Conservation (phyloP, 208 protist genomes). For the Wallacemonas sp. region DNA sequence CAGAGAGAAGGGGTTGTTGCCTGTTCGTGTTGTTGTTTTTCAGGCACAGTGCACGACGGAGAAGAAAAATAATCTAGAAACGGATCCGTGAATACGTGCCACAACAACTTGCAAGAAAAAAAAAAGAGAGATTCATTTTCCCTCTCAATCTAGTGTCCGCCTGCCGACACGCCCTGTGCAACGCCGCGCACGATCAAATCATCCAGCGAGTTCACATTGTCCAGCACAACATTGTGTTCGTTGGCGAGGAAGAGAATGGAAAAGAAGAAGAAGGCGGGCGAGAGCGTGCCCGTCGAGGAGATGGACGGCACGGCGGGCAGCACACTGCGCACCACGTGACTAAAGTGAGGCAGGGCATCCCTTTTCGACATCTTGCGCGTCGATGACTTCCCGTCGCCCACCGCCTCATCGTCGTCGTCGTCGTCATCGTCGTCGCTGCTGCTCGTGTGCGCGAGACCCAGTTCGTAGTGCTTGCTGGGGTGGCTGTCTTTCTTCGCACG, state of each 20-base stretch:
- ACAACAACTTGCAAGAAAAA: too few species aligned
- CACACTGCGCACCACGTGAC: slow-evolving; percentile 62
- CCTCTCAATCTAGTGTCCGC: background rate
- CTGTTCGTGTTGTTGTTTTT: too few species aligned
- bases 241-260: slow-evolving; percentile 91
- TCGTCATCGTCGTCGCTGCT: slow-evolving; percentile 10
- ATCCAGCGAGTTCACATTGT: slow-evolving; percentile 62
- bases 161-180: slow-evolving; percentile 20
- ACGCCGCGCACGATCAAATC: slow-evolving; percentile 67
- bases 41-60: too few species aligned
- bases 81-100: too few species aligned
- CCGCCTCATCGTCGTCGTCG: slow-evolving; percentile 11
- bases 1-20: too few species aligned
- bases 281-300: slow-evolving; percentile 78
- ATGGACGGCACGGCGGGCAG: slow-evolving; percentile 66
- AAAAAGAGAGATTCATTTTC: too few species aligned
- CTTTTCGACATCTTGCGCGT: background rate
- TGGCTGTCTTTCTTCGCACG: slow-evolving; percentile 5
- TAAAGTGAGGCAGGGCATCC: slow-evolving; percentile 47
- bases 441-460: slow-evolving; percentile 7
- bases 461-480: background rate
- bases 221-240: slow-evolving; percentile 82
- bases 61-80: too few species aligned
- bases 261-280: slow-evolving; percentile 92
- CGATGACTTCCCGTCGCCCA: background rate